These are phyloP conservation scores for Beauveria sp. DNA, from an alignment of 2,329 filamentous ascomycete species.

Conservation along the genomic window DNA sequence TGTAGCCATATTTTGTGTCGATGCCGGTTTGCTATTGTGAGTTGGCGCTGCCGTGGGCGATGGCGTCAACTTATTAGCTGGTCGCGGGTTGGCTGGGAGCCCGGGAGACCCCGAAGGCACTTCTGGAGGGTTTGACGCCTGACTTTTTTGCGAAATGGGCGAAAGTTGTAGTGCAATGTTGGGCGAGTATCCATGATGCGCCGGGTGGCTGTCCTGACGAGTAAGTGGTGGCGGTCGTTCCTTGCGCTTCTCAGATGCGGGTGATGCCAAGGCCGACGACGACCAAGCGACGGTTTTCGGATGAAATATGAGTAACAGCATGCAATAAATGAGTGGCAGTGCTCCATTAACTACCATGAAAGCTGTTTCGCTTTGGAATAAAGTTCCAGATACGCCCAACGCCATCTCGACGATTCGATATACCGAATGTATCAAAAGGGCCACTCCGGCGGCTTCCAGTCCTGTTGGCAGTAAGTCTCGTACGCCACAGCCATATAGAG, in stretches of 20 bases:
- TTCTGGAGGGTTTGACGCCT: neutral
- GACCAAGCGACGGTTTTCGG: neutral
- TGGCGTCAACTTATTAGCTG: neutral
- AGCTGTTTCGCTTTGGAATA: conserved; percentile 1
- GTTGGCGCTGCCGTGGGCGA: neutral
- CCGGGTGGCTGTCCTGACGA: neutral
- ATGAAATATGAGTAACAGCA: neutral
- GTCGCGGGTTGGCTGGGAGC: neutral
- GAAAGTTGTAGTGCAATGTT: neutral
- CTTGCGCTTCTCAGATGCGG: neutral
- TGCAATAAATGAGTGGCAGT: neutral
- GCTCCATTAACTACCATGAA: conserved; percentile 3
- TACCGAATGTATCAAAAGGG: neutral
- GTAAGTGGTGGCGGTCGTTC: neutral
- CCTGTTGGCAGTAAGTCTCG: neutral
- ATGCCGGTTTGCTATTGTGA: neutral
- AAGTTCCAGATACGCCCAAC: neutral
- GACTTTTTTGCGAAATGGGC: neutral
- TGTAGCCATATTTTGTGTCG: neutral
- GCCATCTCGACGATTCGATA: conserved; percentile 7
- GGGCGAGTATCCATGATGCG: neutral
- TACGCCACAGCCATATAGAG: too few relatives aligned
- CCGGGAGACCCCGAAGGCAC: neutral
- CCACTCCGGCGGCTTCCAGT: neutral
- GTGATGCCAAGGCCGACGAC: neutral